Percentiles rank a stretch among this genome's conserved stretches.
These are phyloP conservation scores for Annulohypoxylon maeteangense DNA, from an alignment of 495 filamentous ascomycete genomes.

Conservation along the genomic window DNA sequence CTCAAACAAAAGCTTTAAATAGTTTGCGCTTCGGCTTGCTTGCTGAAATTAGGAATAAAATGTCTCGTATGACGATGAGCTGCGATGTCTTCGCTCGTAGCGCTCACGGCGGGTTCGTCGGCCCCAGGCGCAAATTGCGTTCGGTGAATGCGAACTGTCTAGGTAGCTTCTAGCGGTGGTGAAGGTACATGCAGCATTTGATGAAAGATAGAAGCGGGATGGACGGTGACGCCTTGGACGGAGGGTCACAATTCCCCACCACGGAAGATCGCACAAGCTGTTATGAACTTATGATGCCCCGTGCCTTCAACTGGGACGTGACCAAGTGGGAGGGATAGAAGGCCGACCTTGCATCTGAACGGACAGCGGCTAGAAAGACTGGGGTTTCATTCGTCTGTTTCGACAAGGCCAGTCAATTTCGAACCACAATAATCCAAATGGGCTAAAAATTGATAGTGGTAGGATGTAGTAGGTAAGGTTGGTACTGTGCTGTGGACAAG, in stretches of 20 bases:
- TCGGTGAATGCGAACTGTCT: constrained; percentile 47
- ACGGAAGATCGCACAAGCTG: constrained; percentile 53
- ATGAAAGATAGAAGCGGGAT: constrained; percentile 49
- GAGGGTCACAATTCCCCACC: constrained; percentile 53
- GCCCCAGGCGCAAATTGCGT: constrained; percentile 45
- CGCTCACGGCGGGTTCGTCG: constrained; percentile 47
- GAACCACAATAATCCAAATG: constrained; percentile 43
- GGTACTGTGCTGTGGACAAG: constrained; percentile 8
- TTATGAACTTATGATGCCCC: constrained; percentile 51
- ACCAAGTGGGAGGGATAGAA: constrained; percentile 51
- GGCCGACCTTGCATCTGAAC: constrained; percentile 54
- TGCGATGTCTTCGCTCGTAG: constrained; percentile 46
- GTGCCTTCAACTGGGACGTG: constrained; percentile 51
- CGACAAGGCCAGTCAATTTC: constrained; percentile 43
- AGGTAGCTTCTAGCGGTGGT: constrained; percentile 47
- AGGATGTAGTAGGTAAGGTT: constrained; percentile 6
- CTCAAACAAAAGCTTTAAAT: constrained; percentile 49
- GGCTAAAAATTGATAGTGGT: constrained; percentile 18
- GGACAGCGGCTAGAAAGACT: constrained; percentile 57
- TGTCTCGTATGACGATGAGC: constrained; percentile 58
- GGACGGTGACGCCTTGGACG: constrained; percentile 49
- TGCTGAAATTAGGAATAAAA: constrained; percentile 57
- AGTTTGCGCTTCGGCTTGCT: constrained; percentile 51
- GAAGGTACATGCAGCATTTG: constrained; percentile 49
- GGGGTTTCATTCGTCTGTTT: constrained; percentile 56